Conservation (phyloP, 768 basidiomycete genomes). For the Paxillus rubicundulus region DNA sequence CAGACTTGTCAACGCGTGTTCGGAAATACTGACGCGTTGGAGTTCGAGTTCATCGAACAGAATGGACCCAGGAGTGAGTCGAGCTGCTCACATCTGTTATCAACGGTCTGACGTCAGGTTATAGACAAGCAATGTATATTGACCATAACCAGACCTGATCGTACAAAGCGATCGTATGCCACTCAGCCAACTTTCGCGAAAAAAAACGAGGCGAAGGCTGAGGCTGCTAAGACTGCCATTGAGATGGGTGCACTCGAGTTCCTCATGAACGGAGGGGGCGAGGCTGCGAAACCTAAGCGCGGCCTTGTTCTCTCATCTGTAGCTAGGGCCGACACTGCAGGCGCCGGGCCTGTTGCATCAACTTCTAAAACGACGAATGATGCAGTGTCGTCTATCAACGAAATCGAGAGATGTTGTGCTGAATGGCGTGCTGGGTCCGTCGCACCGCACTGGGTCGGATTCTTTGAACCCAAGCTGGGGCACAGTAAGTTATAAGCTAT, state of each 20-base stretch:
- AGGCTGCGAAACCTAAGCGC: constrained; percentile 35
- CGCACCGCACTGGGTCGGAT: constrained; percentile 51
- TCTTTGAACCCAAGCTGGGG: constrained; percentile 44
- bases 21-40: constrained; percentile 40
- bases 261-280: constrained; percentile 44
- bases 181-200: constrained; percentile 44
- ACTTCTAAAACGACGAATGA: not conserved
- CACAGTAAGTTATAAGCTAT: constrained; percentile 36
- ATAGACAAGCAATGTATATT: constrained; percentile 60
- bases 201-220: constrained; percentile 52
- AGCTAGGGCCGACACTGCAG: constrained; percentile 14
- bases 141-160: constrained; percentile 57
- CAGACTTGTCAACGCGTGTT: constrained; percentile 42
- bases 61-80: constrained; percentile 35
- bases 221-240: constrained; percentile 52
- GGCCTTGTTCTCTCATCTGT: constrained; percentile 27
- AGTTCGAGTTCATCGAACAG: constrained; percentile 49
- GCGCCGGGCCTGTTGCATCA: not conserved
- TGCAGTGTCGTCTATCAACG: constrained; percentile 24
- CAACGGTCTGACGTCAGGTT: constrained; percentile 1
- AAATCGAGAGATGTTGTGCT: constrained; percentile 53
- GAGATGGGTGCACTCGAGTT: constrained; percentile 62
- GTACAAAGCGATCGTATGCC: constrained; percentile 49
- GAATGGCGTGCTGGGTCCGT: constrained; percentile 55
- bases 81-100: too few relatives aligned